A percentile compares a stretch with the other conserved stretches of the same genome.
Conservation (phyloP, 2,329 filamentous ascomycete genomes). For the Pestalotiopsis sp. region DNA sequence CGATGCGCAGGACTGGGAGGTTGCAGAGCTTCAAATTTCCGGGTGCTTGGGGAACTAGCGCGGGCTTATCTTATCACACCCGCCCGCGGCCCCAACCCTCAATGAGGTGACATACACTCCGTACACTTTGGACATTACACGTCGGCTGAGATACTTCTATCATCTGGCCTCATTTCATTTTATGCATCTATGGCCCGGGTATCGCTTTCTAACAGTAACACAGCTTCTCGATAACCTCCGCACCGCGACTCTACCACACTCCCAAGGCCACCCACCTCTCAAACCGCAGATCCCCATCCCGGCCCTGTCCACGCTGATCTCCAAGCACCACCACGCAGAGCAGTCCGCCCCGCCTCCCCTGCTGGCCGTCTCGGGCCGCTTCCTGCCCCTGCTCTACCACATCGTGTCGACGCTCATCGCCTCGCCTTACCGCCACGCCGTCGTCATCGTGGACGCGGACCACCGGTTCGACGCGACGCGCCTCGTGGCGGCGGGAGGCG, state of each 20-base stretch:
- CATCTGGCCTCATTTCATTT: too few species aligned
- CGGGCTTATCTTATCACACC: conserved; percentile 31
- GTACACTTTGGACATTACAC: background rate
- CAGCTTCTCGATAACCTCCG: conserved; percentile 1
- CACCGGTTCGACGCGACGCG: conserved; percentile 56
- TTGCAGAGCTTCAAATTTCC: conserved; percentile 6
- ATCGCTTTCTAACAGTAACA: background rate
- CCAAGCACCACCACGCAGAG: conserved; percentile 50
- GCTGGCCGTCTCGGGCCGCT: conserved; percentile 54
- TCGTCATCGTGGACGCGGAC: conserved; percentile 59
- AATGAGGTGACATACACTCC: background rate
- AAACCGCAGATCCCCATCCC: conserved; percentile 38
- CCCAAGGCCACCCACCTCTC: conserved; percentile 14
- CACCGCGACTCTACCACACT: background rate
- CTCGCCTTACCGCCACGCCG: conserved; percentile 46
- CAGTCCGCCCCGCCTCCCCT: conserved; percentile 41
- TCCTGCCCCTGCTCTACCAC: conserved; percentile 58
- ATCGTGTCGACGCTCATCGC: conserved; percentile 55
- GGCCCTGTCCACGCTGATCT: conserved; percentile 48
- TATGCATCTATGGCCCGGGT: too few species aligned
- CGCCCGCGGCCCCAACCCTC: background rate
- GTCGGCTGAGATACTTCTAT: too few species aligned
- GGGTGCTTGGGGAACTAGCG: background rate
- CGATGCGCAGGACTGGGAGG: conserved; percentile 2
- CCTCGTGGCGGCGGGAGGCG: conserved; percentile 29